Evolutionary conservation across 352 stramenopile species (phyloP).

Genomic region (Phytophthora pseudosyringae): DNA sequence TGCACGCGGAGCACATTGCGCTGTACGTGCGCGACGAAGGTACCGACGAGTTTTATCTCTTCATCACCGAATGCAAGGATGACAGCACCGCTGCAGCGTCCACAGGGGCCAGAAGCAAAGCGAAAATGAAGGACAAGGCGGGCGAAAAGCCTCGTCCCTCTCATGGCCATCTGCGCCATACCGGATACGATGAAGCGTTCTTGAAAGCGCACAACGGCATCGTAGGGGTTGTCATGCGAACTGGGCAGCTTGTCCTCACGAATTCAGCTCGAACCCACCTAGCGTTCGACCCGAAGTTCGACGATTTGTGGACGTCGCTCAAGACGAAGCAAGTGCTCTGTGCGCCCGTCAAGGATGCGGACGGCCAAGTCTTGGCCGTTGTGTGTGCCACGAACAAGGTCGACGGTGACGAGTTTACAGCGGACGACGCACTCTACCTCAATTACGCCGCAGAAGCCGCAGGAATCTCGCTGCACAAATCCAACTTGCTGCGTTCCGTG

Average conservation of each 20-base stretch:
- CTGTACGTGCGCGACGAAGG: conserved; percentile 74
- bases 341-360: conserved; percentile 60
- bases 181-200: conserved; percentile 55
- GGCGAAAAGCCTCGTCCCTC: conserved; percentile 12
- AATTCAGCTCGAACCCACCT: conserved; percentile 63
- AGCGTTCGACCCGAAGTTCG: conserved; percentile 66
- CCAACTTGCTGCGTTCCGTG: conserved; percentile 64
- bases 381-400: conserved; percentile 78
- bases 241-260: conserved; percentile 65
- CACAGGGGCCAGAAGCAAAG: conserved; percentile 9
- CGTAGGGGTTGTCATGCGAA: conserved; percentile 67
- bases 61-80: conserved; percentile 27
- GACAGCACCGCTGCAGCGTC: not conserved
- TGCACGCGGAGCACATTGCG: conserved; percentile 66
- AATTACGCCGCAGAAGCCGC: conserved; percentile 77
- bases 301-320: conserved; percentile 55
- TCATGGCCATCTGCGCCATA: conserved; percentile 20
- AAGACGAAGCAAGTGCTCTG: conserved; percentile 67
- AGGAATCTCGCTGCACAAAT: conserved; percentile 78
- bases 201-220: conserved; percentile 78
- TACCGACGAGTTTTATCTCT: conserved; percentile 70
- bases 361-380: conserved; percentile 61
- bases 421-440: conserved; percentile 74
- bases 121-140: conserved; percentile 11
- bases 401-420: conserved; percentile 67